Evolutionary conservation across 2,329 filamentous ascomycete species (phyloP).

Genomic region (Macrophomina phaseolina): DNA sequence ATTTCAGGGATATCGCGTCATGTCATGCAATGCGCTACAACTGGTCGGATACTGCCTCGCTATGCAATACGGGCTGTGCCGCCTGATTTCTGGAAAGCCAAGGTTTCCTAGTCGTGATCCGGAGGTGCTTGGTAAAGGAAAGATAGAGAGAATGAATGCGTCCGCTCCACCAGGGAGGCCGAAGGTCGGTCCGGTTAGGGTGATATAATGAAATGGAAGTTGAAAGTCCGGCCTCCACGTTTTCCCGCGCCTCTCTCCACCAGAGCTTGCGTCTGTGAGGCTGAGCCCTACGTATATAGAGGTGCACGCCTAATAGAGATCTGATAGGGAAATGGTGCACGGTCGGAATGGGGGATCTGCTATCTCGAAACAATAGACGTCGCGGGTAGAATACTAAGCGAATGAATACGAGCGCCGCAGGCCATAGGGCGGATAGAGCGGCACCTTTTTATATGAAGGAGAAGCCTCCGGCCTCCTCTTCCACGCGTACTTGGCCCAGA

Average conservation of each 20-base stretch:
- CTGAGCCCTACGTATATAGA: conserved; percentile 24
- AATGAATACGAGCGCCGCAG: conserved; percentile 13
- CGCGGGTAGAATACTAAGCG: conserved; percentile 9
- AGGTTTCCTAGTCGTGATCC: background rate
- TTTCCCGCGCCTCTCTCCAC: background rate
- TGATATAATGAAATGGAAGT: background rate
- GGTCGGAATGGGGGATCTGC: conserved; percentile 7
- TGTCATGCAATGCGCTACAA: background rate
- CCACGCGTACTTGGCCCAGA: conserved; percentile 6
- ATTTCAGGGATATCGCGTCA: conserved; percentile 4
- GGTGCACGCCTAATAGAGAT: conserved; percentile 6
- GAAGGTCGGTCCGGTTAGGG: conserved; percentile 1
- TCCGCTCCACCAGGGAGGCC: conserved; percentile 12
- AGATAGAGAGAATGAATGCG: conserved; percentile 1
- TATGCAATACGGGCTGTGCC: background rate
- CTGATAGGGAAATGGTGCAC: conserved; percentile 1
- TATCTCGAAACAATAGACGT: conserved; percentile 15
- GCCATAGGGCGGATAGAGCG: conserved; percentile 8
- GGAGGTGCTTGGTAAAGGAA: background rate
- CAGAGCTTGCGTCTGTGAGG: background rate
- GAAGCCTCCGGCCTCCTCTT: background rate
- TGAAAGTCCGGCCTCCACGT: background rate
- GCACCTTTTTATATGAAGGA: conserved; percentile 13
- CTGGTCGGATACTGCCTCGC: background rate
- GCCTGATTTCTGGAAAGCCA: background rate